These are phyloP conservation scores for Epichloe gansuensis DNA, from an alignment of 2,329 filamentous ascomycete genomes.

Conservation along the genomic window DNA sequence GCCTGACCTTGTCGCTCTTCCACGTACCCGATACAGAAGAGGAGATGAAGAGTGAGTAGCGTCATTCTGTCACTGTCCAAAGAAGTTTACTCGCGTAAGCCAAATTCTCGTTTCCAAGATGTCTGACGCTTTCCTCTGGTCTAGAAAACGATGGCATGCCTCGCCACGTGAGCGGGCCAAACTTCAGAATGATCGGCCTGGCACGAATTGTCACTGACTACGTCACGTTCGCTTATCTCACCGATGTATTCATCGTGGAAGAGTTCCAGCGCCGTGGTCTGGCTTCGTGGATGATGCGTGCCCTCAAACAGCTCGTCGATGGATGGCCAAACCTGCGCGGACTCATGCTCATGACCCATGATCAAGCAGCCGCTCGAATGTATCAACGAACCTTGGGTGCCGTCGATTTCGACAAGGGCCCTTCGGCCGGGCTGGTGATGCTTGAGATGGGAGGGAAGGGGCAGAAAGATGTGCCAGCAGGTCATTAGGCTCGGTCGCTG, in stretches of 20 bases:
- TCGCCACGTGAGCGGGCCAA: slow-evolving; percentile 17
- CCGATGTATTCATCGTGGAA: slow-evolving; percentile 53
- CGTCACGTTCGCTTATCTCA: slow-evolving; percentile 53
- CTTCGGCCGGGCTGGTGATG: slow-evolving; percentile 26
- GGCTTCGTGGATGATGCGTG: slow-evolving; percentile 51
- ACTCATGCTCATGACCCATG: slow-evolving; percentile 40
- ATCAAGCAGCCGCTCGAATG: slow-evolving; percentile 26
- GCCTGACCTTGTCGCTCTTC: slow-evolving; percentile 48
- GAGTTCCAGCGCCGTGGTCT: slow-evolving; percentile 49
- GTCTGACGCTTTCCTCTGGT: background rate
- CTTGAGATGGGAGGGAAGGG: slow-evolving; percentile 28
- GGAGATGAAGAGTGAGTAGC: slow-evolving; percentile 24
- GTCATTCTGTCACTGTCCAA: slow-evolving; percentile 12
- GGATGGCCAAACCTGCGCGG: slow-evolving; percentile 47
- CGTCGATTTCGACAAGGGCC: slow-evolving; percentile 29
- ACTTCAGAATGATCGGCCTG: slow-evolving; percentile 26
- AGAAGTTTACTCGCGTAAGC: background rate
- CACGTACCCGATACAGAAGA: slow-evolving; percentile 24
- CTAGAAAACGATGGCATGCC: slow-evolving; percentile 20
- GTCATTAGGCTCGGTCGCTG: slow-evolving; percentile 12
- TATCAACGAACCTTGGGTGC: slow-evolving; percentile 36
- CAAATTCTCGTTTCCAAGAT: background rate
- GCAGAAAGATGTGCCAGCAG: slow-evolving; percentile 21
- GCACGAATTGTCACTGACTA: slow-evolving; percentile 54
- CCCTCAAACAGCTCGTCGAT: slow-evolving; percentile 42